These are phyloP conservation scores for Syncephalis plumigaleata DNA, from an alignment of 371 early-diverging fungal species.

Conservation along the genomic window DNA sequence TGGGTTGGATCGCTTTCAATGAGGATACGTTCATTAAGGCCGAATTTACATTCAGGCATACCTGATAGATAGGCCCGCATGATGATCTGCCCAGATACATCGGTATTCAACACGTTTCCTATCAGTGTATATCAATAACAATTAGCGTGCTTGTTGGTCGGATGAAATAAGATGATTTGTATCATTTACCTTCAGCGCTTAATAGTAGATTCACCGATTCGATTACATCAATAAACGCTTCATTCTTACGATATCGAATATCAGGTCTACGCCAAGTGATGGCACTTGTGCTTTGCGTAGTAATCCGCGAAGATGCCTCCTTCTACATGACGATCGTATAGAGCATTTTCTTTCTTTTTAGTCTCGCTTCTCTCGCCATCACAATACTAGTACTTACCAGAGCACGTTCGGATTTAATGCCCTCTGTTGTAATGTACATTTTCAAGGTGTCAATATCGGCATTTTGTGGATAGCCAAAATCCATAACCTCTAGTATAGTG, in stretches of 20 bases:
- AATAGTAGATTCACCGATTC: conserved; percentile 74
- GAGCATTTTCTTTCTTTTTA: too few relatives aligned
- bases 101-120: conserved; percentile 60
- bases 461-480: conserved; percentile 85
- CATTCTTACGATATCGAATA: conserved; percentile 81
- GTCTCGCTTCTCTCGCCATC: not conserved
- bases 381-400: conserved; percentile 12
- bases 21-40: conserved; percentile 65
- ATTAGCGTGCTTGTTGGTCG: conserved; percentile 3
- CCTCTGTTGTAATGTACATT: conserved; percentile 77
- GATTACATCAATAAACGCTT: conserved; percentile 79
- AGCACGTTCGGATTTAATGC: conserved; percentile 61
- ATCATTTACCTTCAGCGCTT: conserved; percentile 40
- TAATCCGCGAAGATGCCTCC: conserved; percentile 61
- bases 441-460: conserved; percentile 77
- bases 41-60: conserved; percentile 65
- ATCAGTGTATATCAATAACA: not conserved
- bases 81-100: conserved; percentile 65
- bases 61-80: conserved; percentile 61
- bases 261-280: conserved; percentile 76
- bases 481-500: conserved; percentile 53
- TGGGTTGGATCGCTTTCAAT: conserved; percentile 42
- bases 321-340: conserved; percentile 7
- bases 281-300: conserved; percentile 83
- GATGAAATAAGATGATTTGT: not conserved